These are phyloP conservation scores for Paramecium primaurelia DNA, from an alignment of 73 alveolate species.

Conservation along the genomic window DNA sequence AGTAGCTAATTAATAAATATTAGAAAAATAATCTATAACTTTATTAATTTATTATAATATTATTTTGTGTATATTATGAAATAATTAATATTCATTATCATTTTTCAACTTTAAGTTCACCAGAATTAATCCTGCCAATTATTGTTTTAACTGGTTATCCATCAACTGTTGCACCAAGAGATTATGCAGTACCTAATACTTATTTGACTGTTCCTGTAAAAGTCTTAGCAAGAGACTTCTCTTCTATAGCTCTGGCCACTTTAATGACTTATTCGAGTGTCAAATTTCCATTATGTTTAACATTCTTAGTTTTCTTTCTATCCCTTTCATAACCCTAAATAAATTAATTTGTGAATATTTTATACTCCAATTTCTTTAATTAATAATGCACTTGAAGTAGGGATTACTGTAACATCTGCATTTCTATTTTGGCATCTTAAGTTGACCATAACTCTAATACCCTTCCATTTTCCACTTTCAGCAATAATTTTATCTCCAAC, in stretches of 20 bases:
- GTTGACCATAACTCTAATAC: conserved; percentile 68
- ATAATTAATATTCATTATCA: not conserved
- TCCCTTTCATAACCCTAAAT: conserved; percentile 65
- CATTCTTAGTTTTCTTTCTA: conserved; percentile 69
- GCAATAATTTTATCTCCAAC: conserved; percentile 69
- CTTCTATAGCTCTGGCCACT: conserved; percentile 61
- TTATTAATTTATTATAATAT: no score
- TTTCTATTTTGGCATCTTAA: conserved; percentile 63
- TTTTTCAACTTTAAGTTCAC: conserved; percentile 46
- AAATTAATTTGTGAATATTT: not conserved
- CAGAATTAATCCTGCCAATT: conserved; percentile 53
- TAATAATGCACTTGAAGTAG: conserved; percentile 68
- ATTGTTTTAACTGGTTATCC: conserved; percentile 62
- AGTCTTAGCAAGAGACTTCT: conserved; percentile 61
- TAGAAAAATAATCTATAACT: no score
- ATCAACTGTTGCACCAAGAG: conserved; percentile 69
- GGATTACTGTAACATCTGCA: conserved; percentile 65
- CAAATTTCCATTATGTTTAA: conserved; percentile 71
- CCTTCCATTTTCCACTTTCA: conserved; percentile 66
- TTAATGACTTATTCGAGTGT: conserved; percentile 65
- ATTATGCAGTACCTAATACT: conserved; percentile 68
- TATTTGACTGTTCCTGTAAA: conserved; percentile 71
- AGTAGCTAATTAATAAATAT: no score
- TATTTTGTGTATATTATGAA: not conserved
- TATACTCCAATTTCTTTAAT: conserved; percentile 67